phyloP scores from a whole-genome alignment of 805 yeast species.

The Lachancea dasiensis region DNA sequence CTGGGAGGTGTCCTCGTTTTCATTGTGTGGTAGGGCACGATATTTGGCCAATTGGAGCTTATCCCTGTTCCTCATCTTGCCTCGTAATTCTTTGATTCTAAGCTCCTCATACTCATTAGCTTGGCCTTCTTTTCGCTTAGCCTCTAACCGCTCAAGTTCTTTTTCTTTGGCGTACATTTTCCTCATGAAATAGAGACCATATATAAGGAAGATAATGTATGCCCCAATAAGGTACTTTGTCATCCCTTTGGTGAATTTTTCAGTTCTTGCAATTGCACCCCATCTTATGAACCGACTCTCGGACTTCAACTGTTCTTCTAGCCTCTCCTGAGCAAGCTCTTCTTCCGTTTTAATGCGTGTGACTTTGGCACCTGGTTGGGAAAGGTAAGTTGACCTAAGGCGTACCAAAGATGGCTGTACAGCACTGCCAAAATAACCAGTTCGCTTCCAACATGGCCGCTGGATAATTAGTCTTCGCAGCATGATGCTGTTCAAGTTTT shows the following conservation, averaged over 20 bases:
- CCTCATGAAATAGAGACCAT: slow-evolving; percentile 60
- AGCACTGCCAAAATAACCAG: not conserved
- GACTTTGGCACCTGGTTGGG: slow-evolving; percentile 17
- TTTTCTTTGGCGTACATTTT: slow-evolving; percentile 60
- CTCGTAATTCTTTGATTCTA: slow-evolving; percentile 54
- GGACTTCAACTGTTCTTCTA: slow-evolving; percentile 34
- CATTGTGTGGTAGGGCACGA: slow-evolving; percentile 41
- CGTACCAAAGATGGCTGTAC: not conserved
- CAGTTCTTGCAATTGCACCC: slow-evolving; percentile 50
- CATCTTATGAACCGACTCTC: slow-evolving; percentile 38
- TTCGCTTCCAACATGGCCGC: not conserved
- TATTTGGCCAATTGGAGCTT: slow-evolving; percentile 54
- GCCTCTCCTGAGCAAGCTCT: slow-evolving; percentile 29
- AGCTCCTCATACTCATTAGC: slow-evolving; percentile 57
- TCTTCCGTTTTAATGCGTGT: slow-evolving; percentile 29
- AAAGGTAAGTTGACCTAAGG: slow-evolving; percentile 13
- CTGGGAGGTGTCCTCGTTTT: slow-evolving; percentile 25
- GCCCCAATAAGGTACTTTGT: slow-evolving; percentile 59
- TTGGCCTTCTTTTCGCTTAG: slow-evolving; percentile 32
- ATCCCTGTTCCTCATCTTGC: slow-evolving; percentile 59
- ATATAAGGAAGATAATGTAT: slow-evolving; percentile 48
- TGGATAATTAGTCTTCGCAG: not conserved
- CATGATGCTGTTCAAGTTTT: too few relatives aligned
- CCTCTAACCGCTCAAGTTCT: slow-evolving; percentile 43
- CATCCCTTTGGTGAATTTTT: slow-evolving; percentile 54